phyloP scores from a whole-genome alignment of 441 rosid genomes.

The Manihot esculenta region DNA sequence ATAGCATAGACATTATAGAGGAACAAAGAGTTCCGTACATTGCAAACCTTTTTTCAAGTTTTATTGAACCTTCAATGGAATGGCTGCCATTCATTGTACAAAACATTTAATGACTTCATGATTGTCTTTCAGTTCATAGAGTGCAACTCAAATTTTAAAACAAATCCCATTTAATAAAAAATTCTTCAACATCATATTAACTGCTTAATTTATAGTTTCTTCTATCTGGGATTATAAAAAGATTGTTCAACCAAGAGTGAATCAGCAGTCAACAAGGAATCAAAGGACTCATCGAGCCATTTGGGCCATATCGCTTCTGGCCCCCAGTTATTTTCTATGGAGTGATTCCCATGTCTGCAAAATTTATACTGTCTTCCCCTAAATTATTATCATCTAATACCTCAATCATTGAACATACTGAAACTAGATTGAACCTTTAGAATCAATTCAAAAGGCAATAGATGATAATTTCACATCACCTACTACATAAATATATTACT shows the following conservation, averaged over 20 bases:
- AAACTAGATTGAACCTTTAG: not conserved
- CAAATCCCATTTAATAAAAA: not conserved
- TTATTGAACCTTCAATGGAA: not conserved
- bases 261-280: not conserved
- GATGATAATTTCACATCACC: not conserved
- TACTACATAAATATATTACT: not conserved
- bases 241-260: not conserved
- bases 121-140: not conserved
- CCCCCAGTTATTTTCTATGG: not conserved
- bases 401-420: not conserved
- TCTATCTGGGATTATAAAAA: not conserved
- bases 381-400: not conserved
- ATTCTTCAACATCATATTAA: not conserved
- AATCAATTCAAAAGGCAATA: constrained; percentile 1
- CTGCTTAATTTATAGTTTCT: not conserved
- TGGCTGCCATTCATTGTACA: not conserved
- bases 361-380: not conserved
- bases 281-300: not conserved
- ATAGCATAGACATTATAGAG: not conserved
- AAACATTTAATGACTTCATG: not conserved
- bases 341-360: not conserved
- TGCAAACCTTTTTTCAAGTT: not conserved
- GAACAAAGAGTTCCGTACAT: not conserved
- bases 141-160: not conserved
- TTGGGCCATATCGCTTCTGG: not conserved